Evolutionary conservation across 75 land plant species (phyloP).

Genomic region (Azolla pinnata): DNA sequence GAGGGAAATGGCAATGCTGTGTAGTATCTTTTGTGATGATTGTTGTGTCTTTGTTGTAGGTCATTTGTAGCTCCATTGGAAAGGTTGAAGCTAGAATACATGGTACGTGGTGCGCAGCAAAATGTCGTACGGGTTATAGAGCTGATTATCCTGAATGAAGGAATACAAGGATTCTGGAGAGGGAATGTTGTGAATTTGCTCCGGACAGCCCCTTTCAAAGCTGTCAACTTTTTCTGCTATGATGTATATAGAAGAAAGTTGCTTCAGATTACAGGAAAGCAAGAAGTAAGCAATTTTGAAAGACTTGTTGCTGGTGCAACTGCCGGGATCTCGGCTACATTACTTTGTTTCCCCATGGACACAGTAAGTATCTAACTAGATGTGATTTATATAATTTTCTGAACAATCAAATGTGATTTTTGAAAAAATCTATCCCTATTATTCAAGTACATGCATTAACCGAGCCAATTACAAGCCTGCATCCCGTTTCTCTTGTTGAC

Average conservation of each 20-base stretch:
- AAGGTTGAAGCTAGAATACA: constrained; percentile 79
- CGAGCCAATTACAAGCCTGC: too few species aligned
- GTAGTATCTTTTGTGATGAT: background rate
- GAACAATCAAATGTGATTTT: background rate
- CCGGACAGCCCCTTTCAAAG: constrained; percentile 91
- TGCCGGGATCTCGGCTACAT: constrained; percentile 75
- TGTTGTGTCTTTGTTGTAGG: constrained; percentile 20
- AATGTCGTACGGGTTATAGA: constrained; percentile 42
- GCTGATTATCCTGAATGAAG: constrained; percentile 59
- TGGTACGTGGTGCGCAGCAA: constrained; percentile 67
- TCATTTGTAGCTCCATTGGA: constrained; percentile 85
- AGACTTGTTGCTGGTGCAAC: constrained; percentile 84
- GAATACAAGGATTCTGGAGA: constrained; percentile 78
- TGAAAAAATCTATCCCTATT: background rate
- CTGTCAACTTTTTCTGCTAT: constrained; percentile 74
- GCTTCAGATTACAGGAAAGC: constrained; percentile 38
- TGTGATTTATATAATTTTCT: background rate
- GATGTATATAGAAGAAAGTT: constrained; percentile 64
- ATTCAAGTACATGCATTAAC: too few species aligned
- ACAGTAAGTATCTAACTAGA: constrained; percentile 41
- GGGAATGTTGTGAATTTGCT: constrained; percentile 80
- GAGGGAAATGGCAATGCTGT: background rate
- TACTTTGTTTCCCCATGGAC: constrained; percentile 78
- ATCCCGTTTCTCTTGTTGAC: too few species aligned
- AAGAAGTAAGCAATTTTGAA: constrained; percentile 63